A percentile compares a stretch with the other conserved stretches of the same genome.
phyloP scores from a whole-genome alignment of 2,329 filamentous ascomycete species.

The Capronia americana region DNA sequence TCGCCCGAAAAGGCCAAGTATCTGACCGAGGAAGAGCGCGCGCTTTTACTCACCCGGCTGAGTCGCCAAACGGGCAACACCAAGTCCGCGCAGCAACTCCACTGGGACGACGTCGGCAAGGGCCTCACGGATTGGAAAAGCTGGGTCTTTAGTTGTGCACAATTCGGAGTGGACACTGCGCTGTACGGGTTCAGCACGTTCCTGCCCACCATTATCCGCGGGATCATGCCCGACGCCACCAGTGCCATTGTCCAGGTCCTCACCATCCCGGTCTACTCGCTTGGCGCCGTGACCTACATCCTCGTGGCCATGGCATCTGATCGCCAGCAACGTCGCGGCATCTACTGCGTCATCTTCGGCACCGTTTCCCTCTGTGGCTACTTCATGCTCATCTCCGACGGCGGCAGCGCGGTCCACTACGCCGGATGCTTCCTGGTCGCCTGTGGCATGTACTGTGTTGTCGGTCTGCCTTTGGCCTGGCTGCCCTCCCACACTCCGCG shows the following conservation, averaged over 20 bases:
- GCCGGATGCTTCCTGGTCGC: conserved; percentile 77
- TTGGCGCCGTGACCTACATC: conserved; percentile 74
- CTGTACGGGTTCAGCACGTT: conserved; percentile 78
- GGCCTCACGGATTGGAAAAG: conserved; percentile 77
- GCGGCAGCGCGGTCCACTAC: conserved; percentile 69
- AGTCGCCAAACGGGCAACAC: conserved; percentile 57
- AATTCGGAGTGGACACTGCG: conserved; percentile 77
- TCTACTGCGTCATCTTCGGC: conserved; percentile 69
- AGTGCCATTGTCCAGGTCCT: conserved; percentile 72
- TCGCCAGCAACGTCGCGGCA: conserved; percentile 66
- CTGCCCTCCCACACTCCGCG: conserved; percentile 68
- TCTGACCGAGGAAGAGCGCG: conserved; percentile 54
- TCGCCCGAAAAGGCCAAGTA: conserved; percentile 52
- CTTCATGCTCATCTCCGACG: conserved; percentile 67
- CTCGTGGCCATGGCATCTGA: conserved; percentile 70
- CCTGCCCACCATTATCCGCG: conserved; percentile 77
- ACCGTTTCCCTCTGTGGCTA: conserved; percentile 71
- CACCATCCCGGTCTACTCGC: conserved; percentile 76
- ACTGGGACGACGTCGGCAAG: conserved; percentile 67
- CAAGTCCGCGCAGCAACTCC: conserved; percentile 59
- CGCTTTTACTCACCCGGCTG: conserved; percentile 59
- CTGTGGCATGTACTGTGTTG: conserved; percentile 68
- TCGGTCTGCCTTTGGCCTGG: conserved; percentile 63
- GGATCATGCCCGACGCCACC: conserved; percentile 59
- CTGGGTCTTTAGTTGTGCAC: conserved; percentile 54